Evolutionary conservation across 2,329 filamentous ascomycete genomes (phyloP).

Genomic region (Sclerotinia minor): DNA sequence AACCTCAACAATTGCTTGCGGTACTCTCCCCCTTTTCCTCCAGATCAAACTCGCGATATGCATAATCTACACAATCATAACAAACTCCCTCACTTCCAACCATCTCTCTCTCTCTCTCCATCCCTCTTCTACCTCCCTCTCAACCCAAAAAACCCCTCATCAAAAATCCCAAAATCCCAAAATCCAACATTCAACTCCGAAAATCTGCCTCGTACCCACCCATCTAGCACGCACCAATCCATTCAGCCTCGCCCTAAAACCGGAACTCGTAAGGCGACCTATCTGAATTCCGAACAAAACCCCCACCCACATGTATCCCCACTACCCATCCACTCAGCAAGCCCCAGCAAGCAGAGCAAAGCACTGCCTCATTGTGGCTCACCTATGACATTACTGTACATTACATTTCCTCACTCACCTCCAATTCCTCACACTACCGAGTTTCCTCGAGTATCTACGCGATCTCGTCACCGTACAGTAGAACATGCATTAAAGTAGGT

Average conservation of each 20-base stretch:
- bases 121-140: too few species aligned
- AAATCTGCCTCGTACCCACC: slow-evolving; percentile 4
- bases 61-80: not conserved
- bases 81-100: slow-evolving; percentile 1
- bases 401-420: slow-evolving; percentile 14
- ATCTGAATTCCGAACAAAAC: not conserved
- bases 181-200: not conserved
- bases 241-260: slow-evolving; percentile 19
- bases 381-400: slow-evolving; percentile 6
- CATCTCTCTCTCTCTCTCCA: not conserved
- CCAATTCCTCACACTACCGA: not conserved
- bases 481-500: too few species aligned
- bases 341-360: too few species aligned
- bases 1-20: too few species aligned
- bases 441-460: too few species aligned
- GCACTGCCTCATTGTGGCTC: slow-evolving; percentile 22
- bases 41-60: too few species aligned
- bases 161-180: too few species aligned
- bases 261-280: slow-evolving; percentile 20
- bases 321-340: not conserved
- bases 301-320: slow-evolving; percentile 11
- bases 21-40: too few species aligned
- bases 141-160: not conserved
- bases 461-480: not conserved
- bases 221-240: not conserved